phyloP scores from a whole-genome alignment of 2,329 filamentous ascomycete species.

The Coniochaeta hoffmannii region DNA sequence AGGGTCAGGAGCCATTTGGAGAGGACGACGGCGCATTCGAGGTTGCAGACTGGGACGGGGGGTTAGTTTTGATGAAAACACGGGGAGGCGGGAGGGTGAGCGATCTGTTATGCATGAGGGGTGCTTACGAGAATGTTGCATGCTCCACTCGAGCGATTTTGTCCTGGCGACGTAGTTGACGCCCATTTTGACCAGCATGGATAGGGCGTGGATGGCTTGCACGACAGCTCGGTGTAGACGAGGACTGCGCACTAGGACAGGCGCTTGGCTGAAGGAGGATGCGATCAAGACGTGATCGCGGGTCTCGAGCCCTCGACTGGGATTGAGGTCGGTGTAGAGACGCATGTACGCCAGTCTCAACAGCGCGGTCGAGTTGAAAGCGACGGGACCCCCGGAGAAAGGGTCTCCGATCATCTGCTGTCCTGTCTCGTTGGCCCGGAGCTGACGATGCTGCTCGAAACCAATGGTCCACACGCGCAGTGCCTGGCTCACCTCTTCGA shows the following conservation, averaged over 20 bases:
- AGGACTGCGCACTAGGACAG: slow-evolving; percentile 49
- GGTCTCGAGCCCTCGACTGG: slow-evolving; percentile 56
- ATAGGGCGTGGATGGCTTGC: slow-evolving; percentile 61
- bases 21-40: slow-evolving; percentile 53
- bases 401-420: slow-evolving; percentile 35
- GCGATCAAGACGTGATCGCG: slow-evolving; percentile 57
- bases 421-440: slow-evolving; percentile 39
- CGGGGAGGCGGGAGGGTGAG: neutral
- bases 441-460: slow-evolving; percentile 48
- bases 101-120: neutral
- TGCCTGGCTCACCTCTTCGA: slow-evolving; percentile 48
- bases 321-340: slow-evolving; percentile 57
- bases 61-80: neutral
- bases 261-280: slow-evolving; percentile 49
- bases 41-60: slow-evolving; percentile 42
- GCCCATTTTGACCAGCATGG: slow-evolving; percentile 56
- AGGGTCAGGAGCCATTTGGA: slow-evolving; percentile 55
- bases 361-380: slow-evolving; percentile 58
- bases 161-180: slow-evolving; percentile 56
- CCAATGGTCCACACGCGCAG: slow-evolving; percentile 50
- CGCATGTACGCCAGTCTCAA: slow-evolving; percentile 56
- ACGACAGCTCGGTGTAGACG: slow-evolving; percentile 57
- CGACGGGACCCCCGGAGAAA: slow-evolving; percentile 51
- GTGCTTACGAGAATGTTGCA: slow-evolving; percentile 51
- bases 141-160: slow-evolving; percentile 55